Evolutionary conservation across 2,329 filamentous ascomycete species (phyloP).

Genomic region (Westerdykella sp.): DNA sequence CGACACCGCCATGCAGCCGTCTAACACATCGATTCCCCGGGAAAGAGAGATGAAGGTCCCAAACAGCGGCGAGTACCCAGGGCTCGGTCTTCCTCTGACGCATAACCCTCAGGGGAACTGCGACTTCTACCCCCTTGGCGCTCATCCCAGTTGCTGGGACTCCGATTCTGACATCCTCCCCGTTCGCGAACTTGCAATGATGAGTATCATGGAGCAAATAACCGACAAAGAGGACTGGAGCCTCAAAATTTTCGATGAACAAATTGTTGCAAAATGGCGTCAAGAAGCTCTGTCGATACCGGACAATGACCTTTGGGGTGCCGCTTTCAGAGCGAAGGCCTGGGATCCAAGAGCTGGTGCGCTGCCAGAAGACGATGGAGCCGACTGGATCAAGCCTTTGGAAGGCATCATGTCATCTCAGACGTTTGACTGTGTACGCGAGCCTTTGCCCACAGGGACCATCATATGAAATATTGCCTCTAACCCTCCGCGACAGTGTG

Average conservation of each 20-base stretch:
- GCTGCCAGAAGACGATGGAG: neutral
- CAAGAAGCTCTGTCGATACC: slow-evolving; percentile 17
- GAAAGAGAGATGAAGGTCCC: too few relatives aligned
- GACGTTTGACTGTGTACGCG: slow-evolving; percentile 13
- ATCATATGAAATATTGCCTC: neutral
- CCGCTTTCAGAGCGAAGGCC: slow-evolving; percentile 5
- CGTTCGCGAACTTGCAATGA: slow-evolving; percentile 31
- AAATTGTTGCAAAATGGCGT: slow-evolving; percentile 14
- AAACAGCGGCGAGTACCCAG: slow-evolving; percentile 7
- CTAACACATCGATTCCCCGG: too few relatives aligned
- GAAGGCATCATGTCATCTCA: slow-evolving; percentile 11
- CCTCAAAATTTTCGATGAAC: slow-evolving; percentile 29
- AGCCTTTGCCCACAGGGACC: neutral
- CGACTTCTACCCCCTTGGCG: slow-evolving; percentile 11
- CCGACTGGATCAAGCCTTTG: neutral
- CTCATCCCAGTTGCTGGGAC: slow-evolving; percentile 7
- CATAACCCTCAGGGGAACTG: neutral
- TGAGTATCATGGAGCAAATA: slow-evolving; percentile 28
- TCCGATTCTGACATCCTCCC: slow-evolving; percentile 12
- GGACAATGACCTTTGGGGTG: slow-evolving; percentile 9
- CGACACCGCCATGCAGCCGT: too few relatives aligned
- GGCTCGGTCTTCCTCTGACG: slow-evolving; percentile 15
- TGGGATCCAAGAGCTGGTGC: too few relatives aligned
- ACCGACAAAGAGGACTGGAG: slow-evolving; percentile 35
- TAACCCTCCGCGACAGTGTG: slow-evolving; percentile 2